Evolutionary conservation across 176 grass and related monocot genomes (phyloP), one percentile per base, ranked within the genome.

Genomic region (Paspalum vaginatum): DNA sequence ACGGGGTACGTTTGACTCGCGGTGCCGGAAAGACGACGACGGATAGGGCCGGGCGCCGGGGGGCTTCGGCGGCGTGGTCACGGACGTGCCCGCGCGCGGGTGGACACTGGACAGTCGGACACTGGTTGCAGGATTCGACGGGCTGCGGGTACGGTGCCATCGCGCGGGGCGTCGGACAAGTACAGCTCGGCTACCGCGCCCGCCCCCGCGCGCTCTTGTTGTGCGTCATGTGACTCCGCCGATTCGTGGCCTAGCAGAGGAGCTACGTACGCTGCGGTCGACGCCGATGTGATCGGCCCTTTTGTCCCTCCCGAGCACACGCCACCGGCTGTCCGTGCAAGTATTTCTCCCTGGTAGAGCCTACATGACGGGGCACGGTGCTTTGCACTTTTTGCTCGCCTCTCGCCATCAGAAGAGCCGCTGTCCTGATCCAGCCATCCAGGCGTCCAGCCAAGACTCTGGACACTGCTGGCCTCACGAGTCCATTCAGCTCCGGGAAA

Each of bases 1-100:
- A 83, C 80, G 86, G 80, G 75, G 27, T 12, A 1, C 46, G 81
- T 79, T 88, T 74, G 75, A 79, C 80, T 61, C 54, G 61, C 74
- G 65, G 49, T 20, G 70, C 70, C 51, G 53, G 16, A 76, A 65
- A 74, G 77, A 44, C 75, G 56, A 62, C 80, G 56, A 22, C 24
- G 47, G 76, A 22, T 80, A 58, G 39, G 17, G 21, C 65, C 45
- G 65, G 44, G 15, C 17, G 46, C 48, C 11, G 47, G 71, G 50
- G 37, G 75, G 40, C 52, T 70, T 79, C 67, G 76, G 56, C 76
- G 76, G 57, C 67, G 39, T 75, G 47, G 47, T 85, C 84, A 85
- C 68, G 83, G 75, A 46, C 65, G 53, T 38, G 38, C 14, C 7
- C 62, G 45, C 22, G 63, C 20, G 61, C 61, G 17, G 15, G 2